Percentiles rank a stretch among this genome's conserved stretches.
phyloP scores from a whole-genome alignment of 2,329 filamentous ascomycete species.

The Colletotrichum chrysophilum region DNA sequence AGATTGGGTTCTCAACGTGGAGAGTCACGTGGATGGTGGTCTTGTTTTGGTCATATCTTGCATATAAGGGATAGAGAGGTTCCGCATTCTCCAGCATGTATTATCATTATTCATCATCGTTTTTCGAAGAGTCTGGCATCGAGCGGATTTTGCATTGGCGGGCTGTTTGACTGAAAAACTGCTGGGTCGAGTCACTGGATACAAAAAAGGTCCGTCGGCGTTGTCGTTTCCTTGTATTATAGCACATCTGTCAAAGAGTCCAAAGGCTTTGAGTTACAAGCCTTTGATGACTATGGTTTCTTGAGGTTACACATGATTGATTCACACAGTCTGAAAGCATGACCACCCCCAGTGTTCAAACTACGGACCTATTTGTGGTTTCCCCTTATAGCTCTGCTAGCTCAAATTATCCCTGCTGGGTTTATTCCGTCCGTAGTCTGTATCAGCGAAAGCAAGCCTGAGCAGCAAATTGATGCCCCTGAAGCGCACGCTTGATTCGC shows the following conservation, averaged over 20 bases:
- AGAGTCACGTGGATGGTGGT: conserved; percentile 68
- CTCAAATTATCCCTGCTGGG: no score
- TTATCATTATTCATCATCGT: background rate
- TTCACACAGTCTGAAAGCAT: background rate
- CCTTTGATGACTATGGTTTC: background rate
- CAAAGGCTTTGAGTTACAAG: background rate
- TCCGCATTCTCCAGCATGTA: background rate
- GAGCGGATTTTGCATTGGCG: conserved; percentile 13
- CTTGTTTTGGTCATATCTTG: conserved; percentile 70
- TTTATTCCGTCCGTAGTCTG: no score
- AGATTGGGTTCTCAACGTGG: conserved; percentile 67
- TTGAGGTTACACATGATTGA: background rate
- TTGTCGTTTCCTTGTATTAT: background rate
- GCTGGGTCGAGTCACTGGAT: background rate
- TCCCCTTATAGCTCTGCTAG: no score
- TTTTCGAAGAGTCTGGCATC: background rate
- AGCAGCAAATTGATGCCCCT: no score
- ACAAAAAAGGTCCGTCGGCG: background rate
- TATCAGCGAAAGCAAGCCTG: no score
- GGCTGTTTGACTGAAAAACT: background rate
- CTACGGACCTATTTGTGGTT: no score
- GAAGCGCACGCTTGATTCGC: no score
- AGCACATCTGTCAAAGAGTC: background rate
- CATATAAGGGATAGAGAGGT: conserved; percentile 61
- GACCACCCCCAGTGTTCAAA: background rate